Evolutionary conservation across 2,329 filamentous ascomycete genomes (phyloP), one percentile per base, ranked within the genome.

Genomic region (Mariannaea sp.): DNA sequence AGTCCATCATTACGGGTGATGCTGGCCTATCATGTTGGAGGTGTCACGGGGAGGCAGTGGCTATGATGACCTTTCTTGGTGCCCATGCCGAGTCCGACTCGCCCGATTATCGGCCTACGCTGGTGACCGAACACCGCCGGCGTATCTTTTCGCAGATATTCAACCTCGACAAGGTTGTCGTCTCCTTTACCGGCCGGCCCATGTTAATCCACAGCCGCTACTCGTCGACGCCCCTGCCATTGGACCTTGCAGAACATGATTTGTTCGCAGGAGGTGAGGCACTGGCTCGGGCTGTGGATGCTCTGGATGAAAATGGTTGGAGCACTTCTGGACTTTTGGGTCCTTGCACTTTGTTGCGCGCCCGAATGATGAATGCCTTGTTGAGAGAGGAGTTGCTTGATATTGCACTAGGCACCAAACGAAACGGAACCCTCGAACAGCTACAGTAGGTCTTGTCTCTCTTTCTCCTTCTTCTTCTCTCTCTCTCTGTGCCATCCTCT

Each of bases 371-470:
- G 9, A 73, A 85, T 29, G 76, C 77, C 2, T 63, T 73, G 1
- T 73, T 86, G 7, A 73, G 80, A 2, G 83, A 86, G 55, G 82
- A 86, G 41, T 77, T 86, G 4, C 72, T 86, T 4, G 80, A 85
- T 56, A 72, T 85, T 17, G 81, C 81, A 0, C 67, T 85, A 0
- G 77, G 77, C 2, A 62, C 46, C 1, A 53, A 33, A 1, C 53
- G 55, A 4, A 53, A 58, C 1, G 40, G 53, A 0, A 61, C 57
- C 2, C 42, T 61, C 1, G 59, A 64, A 16, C 46, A 51, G 6
- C 33, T 69, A 2, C 41, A 58, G 67, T 69, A 46, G 9, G 65
- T n/a, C n/a, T n/a, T n/a, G n/a, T n/a, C n/a, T n/a, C n/a, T n/a
- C n/a, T n/a, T n/a, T n/a, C n/a, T n/a, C n/a, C n/a, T n/a, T n/a